Conservation (phyloP, 192 early-diverging fungal species). For the Geranomyces michiganensis region DNA sequence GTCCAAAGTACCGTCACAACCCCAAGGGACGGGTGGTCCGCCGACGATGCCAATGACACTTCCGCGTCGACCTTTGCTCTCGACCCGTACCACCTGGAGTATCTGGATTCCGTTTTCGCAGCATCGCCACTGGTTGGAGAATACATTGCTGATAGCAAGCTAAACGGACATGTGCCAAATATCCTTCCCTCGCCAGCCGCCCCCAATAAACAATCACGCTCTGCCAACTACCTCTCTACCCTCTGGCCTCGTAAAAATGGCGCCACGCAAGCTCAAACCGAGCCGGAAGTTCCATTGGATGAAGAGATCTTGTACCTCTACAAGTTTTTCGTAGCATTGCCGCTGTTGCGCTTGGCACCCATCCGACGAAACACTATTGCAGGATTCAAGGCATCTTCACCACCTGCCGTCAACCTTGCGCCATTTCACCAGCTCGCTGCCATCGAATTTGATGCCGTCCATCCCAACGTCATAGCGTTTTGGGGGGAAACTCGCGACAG, state of each 20-base stretch:
- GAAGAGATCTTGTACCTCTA: slow-evolving; percentile 34
- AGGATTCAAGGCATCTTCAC: slow-evolving; percentile 18
- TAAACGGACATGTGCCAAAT: slow-evolving; percentile 8
- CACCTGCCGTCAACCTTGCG: background rate
- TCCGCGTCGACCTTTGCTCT: slow-evolving; percentile 26
- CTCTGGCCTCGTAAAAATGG: slow-evolving; percentile 13
- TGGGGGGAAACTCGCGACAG: slow-evolving; percentile 24
- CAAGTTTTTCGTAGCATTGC: slow-evolving; percentile 30
- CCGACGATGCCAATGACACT: background rate
- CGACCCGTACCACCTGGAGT: slow-evolving; percentile 37
- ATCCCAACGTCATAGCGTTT: slow-evolving; percentile 23
- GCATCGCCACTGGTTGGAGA: slow-evolving; percentile 18
- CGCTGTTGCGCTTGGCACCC: slow-evolving; percentile 27
- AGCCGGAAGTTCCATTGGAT: slow-evolving; percentile 19
- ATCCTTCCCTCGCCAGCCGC: background rate
- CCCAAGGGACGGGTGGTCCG: background rate
- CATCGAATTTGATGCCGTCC: slow-evolving; percentile 26
- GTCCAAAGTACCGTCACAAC: background rate
- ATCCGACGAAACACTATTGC: slow-evolving; percentile 30
- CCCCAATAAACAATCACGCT: background rate
- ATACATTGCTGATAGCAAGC: slow-evolving; percentile 8
- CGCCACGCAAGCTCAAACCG: background rate
- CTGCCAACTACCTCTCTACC: slow-evolving; percentile 18
- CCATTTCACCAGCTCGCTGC: slow-evolving; percentile 19
- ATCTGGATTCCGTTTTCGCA: slow-evolving; percentile 17